phyloP scores from a whole-genome alignment of 2,329 filamentous ascomycete species.

The Trichoderma gracile region DNA sequence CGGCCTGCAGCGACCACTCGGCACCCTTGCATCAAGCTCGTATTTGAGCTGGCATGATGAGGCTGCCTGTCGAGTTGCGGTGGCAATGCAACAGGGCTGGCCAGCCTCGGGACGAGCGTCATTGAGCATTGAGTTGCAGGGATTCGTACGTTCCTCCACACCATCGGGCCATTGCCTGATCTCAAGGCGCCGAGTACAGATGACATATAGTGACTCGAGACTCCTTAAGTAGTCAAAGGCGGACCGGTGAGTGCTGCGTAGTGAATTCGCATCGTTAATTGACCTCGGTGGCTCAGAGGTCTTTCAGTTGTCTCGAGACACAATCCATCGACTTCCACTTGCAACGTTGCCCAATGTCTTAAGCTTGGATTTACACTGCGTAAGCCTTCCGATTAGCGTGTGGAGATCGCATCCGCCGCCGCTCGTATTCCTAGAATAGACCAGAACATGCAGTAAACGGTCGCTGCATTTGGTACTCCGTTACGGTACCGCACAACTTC shows the following conservation, averaged over 20 bases:
- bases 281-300: too few relatives aligned
- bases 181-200: not conserved
- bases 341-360: constrained; percentile 7
- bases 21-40: constrained; percentile 5
- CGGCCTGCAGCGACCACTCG: not conserved
- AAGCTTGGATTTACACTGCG: not conserved
- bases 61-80: constrained; percentile 1
- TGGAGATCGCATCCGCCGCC: constrained; percentile 8
- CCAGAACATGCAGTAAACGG: not conserved
- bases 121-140: constrained; percentile 8
- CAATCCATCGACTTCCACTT: not conserved
- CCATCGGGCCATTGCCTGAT: not conserved
- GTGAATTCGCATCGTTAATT: too few relatives aligned
- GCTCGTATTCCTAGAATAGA: constrained; percentile 22
- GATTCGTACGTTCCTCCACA: not conserved
- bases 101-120: not conserved
- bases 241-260: too few relatives aligned
- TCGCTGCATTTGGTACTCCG: not conserved
- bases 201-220: not conserved
- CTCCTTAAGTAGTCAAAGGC: too few relatives aligned
- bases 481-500: not conserved
- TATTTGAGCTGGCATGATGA: not conserved
- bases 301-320: too few relatives aligned
- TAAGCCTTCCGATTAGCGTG: not conserved
- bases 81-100: constrained; percentile 15